Percentiles rank a stretch among this genome's conserved stretches.
Conservation (phyloP, 179 eudicot species). For the Silene vulgaris region DNA sequence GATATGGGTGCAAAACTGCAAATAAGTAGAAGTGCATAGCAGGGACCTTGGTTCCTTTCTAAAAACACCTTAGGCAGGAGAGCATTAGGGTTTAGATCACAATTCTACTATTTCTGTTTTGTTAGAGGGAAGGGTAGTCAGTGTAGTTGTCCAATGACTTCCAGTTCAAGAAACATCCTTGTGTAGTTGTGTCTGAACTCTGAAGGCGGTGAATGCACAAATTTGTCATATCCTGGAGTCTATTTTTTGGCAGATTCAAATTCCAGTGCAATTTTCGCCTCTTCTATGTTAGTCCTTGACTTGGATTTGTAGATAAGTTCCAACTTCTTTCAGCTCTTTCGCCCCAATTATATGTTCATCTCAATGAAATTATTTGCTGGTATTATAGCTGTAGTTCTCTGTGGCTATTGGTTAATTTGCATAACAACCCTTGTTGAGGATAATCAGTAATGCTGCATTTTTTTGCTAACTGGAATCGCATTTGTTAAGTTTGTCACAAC, state of each 20-base stretch:
- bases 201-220: slow-evolving; percentile 1
- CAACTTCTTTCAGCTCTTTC: background rate
- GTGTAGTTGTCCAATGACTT: background rate
- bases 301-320: background rate
- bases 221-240: background rate
- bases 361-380: background rate
- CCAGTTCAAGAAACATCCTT: slow-evolving; percentile 6
- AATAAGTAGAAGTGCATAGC: background rate
- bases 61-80: background rate
- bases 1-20: background rate
- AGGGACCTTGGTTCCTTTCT: background rate
- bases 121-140: background rate
- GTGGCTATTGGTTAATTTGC: background rate
- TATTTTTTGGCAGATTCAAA: background rate
- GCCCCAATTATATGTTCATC: background rate
- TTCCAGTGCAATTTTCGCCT: background rate
- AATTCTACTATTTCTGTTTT: background rate
- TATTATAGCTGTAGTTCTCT: background rate
- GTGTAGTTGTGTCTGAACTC: background rate
- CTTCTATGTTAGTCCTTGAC: background rate
- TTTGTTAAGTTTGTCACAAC: background rate
- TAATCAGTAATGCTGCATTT: background rate
- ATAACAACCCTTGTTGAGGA: slow-evolving; percentile 7
- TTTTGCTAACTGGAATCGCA: background rate
- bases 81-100: background rate